Evolutionary conservation across 2,329 filamentous ascomycete genomes (phyloP), one percentile per base, ranked within the genome.

Genomic region (Colletotrichum sansevieriae): DNA sequence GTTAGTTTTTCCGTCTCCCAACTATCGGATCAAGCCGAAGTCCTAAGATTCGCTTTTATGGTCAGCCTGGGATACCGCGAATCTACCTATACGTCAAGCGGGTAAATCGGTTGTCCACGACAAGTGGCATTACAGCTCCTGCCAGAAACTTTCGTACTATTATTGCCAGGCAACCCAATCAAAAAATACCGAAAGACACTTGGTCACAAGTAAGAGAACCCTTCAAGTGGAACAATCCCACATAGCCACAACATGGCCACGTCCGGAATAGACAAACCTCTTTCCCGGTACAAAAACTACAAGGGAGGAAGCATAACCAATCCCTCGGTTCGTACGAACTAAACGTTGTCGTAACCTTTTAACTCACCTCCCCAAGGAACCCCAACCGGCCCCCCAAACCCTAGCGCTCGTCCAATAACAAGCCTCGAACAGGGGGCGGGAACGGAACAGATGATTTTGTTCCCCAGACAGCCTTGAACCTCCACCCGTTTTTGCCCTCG

Each of bases 281-380:
- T 33, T 41, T 20, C 15, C 35, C 25, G n/a, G n/a, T n/a, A 18
- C 13, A 47, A 47, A 29, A 29, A 29, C 29, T 29, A 29, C 29
- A 29, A 7, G 29, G 29, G 6, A 29, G 33, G 43, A 59, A 59
- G 56, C 56, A 59, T 47, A 59, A 49, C 56, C 56, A 59, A 59
- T 29, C 29, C 44, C 43, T 59, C 56, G 56, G 56, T 59, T 59
- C 44, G n/a, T n/a, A 11, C 29, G 29, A 54, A 18, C n/a, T 25
- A 18, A n/a, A 37, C 13, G 18, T 47, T 39, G 22, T 4, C 13
- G 25, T n/a, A 25, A 46, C 11, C 11, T 59, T 59, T 20, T 25
- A 8, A 8, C 22, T 41, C 35, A 15, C 15, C 22, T 49, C 10
- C 25, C 15, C 43, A 20, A 46, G 43, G 43, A 46, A 46, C 43